A percentile compares a stretch with the other conserved stretches of the same genome.
phyloP scores from a whole-genome alignment of 78 protist genomes.

The Cyanophora paradoxa region DNA sequence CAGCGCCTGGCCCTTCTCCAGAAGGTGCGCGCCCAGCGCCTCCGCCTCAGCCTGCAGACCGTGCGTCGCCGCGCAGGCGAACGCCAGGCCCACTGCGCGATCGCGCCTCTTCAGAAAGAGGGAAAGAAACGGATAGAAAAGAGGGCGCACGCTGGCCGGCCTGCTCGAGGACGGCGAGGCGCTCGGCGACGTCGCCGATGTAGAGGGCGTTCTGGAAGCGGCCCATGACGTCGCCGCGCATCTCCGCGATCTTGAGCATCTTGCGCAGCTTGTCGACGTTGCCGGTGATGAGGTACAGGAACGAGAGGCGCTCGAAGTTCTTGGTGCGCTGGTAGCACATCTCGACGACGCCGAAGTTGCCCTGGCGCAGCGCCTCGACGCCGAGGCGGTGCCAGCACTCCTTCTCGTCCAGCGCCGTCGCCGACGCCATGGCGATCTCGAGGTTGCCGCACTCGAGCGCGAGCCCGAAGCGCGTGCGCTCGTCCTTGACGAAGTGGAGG shows the following conservation, averaged over 20 bases:
- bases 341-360: constrained; percentile 88
- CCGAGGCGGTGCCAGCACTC: constrained; percentile 84
- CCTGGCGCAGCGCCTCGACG: constrained; percentile 80
- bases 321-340: constrained; percentile 76
- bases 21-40: neutral
- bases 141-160: constrained; percentile 7
- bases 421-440: constrained; percentile 63
- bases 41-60: constrained; percentile 65
- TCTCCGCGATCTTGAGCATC: constrained; percentile 69
- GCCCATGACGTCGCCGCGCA: constrained; percentile 54
- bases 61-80: constrained; percentile 63
- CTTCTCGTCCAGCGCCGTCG: constrained; percentile 67
- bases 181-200: constrained; percentile 81
- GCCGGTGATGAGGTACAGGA: constrained; percentile 93
- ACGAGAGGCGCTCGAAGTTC: constrained; percentile 76
- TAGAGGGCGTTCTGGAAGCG: constrained; percentile 40
- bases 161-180: constrained; percentile 58
- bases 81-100: constrained; percentile 63
- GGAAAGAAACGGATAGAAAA: neutral
- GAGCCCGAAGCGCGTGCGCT: constrained; percentile 77
- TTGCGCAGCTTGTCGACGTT: constrained; percentile 74
- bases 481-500: constrained; percentile 92
- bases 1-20: neutral
- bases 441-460: constrained; percentile 95
- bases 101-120: neutral